Evolutionary conservation across 2,329 filamentous ascomycete species (phyloP).

Genomic region (Colletotrichum falcatum): DNA sequence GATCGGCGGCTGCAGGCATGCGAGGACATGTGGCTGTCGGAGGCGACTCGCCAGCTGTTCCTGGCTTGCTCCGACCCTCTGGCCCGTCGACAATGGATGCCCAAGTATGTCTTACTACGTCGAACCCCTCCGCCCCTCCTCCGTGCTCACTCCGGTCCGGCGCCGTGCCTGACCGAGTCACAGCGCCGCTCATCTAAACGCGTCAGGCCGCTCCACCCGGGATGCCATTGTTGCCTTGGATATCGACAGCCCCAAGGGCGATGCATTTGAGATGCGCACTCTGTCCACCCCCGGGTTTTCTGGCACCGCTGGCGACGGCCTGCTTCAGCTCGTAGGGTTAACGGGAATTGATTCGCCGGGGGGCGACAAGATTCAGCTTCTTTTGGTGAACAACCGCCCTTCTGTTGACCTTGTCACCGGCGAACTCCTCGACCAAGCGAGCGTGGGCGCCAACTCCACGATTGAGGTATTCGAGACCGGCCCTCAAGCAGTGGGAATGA

Average conservation of each 20-base stretch:
- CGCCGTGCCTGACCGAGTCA: conserved; percentile 3
- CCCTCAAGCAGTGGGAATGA: conserved; percentile 35
- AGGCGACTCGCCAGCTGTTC: conserved; percentile 47
- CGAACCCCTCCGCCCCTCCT: neutral
- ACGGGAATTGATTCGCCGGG: conserved; percentile 45
- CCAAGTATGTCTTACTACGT: conserved; percentile 41
- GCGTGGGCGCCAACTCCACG: conserved; percentile 72
- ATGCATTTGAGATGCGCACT: conserved; percentile 42
- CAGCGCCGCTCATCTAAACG: conserved; percentile 43
- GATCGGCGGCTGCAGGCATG: conserved; percentile 46
- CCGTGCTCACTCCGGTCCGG: neutral
- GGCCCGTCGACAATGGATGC: conserved; percentile 44
- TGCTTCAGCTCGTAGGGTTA: conserved; percentile 49
- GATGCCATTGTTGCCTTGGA: conserved; percentile 51
- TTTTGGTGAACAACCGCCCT: conserved; percentile 46
- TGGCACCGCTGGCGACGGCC: conserved; percentile 49
- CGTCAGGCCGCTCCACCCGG: conserved; percentile 46
- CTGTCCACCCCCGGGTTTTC: conserved; percentile 46
- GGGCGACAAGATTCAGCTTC: conserved; percentile 41
- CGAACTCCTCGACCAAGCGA: conserved; percentile 66
- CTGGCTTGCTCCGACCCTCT: conserved; percentile 47
- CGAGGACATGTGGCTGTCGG: conserved; percentile 51
- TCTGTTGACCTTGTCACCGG: conserved; percentile 45
- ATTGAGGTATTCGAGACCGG: conserved; percentile 55
- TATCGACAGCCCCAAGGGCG: conserved; percentile 46